phyloP scores from a whole-genome alignment of 805 yeast genomes.

The Hanseniaspora singularis region DNA sequence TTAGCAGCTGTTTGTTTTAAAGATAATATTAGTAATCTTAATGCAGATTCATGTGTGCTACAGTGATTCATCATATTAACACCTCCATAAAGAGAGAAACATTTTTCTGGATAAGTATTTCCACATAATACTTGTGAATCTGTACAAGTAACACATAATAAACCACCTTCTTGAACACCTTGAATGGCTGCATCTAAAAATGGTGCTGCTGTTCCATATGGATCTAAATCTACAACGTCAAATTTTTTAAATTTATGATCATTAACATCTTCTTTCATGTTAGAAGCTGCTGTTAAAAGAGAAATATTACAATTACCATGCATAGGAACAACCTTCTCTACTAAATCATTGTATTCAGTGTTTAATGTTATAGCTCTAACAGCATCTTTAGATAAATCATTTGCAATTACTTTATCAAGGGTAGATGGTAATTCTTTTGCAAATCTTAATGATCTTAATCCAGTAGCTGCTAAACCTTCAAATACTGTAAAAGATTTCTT shows the following conservation, averaged over 20 bases:
- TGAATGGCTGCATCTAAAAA: slow-evolving; percentile 87
- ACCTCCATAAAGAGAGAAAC: slow-evolving; percentile 91
- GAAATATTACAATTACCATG: slow-evolving; percentile 83
- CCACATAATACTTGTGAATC: slow-evolving; percentile 95
- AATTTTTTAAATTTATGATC: slow-evolving; percentile 36
- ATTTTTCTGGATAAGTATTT: slow-evolving; percentile 90
- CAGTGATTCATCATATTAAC: slow-evolving; percentile 62
- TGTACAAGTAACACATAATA: slow-evolving; percentile 85
- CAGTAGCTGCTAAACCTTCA: slow-evolving; percentile 92
- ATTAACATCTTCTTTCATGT: no score
- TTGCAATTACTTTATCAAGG: slow-evolving; percentile 66
- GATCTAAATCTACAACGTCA: slow-evolving; percentile 88
- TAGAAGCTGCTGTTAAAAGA: slow-evolving; percentile 42
- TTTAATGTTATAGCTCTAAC: slow-evolving; percentile 68
- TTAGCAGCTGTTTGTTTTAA: slow-evolving; percentile 78
- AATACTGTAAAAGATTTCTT: slow-evolving; percentile 42
- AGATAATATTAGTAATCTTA: slow-evolving; percentile 67
- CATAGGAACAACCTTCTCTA: slow-evolving; percentile 47
- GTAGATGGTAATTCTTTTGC: slow-evolving; percentile 73
- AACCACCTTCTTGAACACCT: slow-evolving; percentile 69
- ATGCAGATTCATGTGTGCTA: slow-evolving; percentile 88
- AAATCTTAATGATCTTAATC: slow-evolving; percentile 84
- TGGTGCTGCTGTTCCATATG: slow-evolving; percentile 95
- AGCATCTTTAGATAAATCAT: slow-evolving; percentile 78
- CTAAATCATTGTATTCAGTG: slow-evolving; percentile 52